Evolutionary conservation across 768 basidiomycete species (phyloP).

Genomic region (Porphyrellus cyaneotinctus): DNA sequence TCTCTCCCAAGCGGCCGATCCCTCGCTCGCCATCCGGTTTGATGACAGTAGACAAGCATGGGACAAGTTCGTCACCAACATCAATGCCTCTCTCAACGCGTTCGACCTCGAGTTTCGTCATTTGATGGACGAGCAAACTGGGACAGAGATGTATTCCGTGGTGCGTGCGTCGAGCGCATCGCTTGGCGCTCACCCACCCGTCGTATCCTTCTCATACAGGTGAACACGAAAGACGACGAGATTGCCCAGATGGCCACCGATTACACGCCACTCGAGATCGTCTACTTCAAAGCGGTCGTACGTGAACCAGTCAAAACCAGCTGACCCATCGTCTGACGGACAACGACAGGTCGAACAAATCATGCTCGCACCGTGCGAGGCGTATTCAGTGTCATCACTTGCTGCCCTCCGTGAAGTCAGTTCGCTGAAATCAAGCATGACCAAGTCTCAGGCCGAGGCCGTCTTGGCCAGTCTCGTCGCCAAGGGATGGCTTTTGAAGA

Average conservation of each 20-base stretch:
- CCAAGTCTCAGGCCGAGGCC: constrained; percentile 69
- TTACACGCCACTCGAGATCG: constrained; percentile 73
- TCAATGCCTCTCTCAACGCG: constrained; percentile 63
- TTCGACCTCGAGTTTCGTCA: constrained; percentile 72
- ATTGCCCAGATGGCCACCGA: constrained; percentile 84
- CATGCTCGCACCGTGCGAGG: constrained; percentile 70
- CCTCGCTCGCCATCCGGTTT: constrained; percentile 44
- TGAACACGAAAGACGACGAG: constrained; percentile 77
- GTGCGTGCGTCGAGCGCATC: constrained; percentile 40
- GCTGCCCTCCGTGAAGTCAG: constrained; percentile 71
- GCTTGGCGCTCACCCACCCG: neutral
- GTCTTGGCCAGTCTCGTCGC: constrained; percentile 78
- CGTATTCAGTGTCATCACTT: constrained; percentile 74
- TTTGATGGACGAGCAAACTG: constrained; percentile 59
- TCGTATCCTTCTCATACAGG: constrained; percentile 43
- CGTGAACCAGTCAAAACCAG: constrained; percentile 21
- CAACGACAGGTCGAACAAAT: constrained; percentile 74
- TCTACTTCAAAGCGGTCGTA: constrained; percentile 82
- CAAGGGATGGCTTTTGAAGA: constrained; percentile 74
- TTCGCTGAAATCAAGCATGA: constrained; percentile 58
- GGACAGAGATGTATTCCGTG: constrained; percentile 62
- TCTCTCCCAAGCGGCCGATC: constrained; percentile 46
- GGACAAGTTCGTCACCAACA: constrained; percentile 51
- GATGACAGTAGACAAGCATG: constrained; percentile 45
- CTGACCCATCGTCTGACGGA: neutral